Base-by-base conservation (phyloP, 169 alveolate species). In the Eimeria necatrix region DNA sequence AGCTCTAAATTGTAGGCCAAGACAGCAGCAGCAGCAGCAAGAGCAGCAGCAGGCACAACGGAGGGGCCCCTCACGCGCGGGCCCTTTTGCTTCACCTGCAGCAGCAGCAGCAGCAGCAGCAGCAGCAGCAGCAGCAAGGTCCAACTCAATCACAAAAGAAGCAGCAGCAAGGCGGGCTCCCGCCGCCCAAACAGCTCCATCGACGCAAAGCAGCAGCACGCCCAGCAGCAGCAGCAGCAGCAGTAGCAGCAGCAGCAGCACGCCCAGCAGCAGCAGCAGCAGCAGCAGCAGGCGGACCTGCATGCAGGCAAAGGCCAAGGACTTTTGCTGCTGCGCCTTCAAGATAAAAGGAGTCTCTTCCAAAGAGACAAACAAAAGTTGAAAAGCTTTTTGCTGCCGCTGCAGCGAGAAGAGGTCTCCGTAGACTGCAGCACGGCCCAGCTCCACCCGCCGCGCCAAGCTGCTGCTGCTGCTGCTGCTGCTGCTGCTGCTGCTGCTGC, bases 1-100 rank as follows among this genome's bases (percentile, higher is more conserved):
- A 88, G 83, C 59, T 88, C 94, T 46, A 88, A 59, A 12, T 46
- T 76, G 24, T 60, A 88, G 8, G 94, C 94, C 6, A 88, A 49
- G 26, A 88, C 20, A 0, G 94, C 70, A 16, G 94, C 68, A 51
- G 83, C 83, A 71, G 83, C 83, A 26, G 83, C 83, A 71, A 71
- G 83, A 32, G 83, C 83, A 22, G 48, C 56, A 26, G 48, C 83
- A 71, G 83, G 41, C 49, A 71, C 20, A 71, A 71, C 52, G 10
- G 83, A n/a, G 56, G 83, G 83, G 52, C 48, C 52, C 4, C 49
- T 32, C 9, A 6, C 49, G 12, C 83, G 83, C 0, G 18, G 51
- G 51, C 52, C 18, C 83, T 32, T 71, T 14, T n/a, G 83, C 83
- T 71, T 71, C 64, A 78, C 68, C 88, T 78, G 88, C 88, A 20